phyloP scores from a whole-genome alignment of 768 basidiomycete genomes.

The Russula earlei region DNA sequence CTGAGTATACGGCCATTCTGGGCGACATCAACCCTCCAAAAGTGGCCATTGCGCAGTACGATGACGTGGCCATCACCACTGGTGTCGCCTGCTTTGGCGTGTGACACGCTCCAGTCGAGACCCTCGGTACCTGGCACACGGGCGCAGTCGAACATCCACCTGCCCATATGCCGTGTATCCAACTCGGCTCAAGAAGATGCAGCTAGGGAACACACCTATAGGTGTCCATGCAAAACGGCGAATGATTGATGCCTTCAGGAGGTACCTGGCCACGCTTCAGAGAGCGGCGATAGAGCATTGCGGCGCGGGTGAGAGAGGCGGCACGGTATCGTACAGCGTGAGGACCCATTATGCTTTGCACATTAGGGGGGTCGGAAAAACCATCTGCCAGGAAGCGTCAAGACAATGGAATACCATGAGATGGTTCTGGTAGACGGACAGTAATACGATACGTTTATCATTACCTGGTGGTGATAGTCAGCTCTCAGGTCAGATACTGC shows the following conservation, averaged over 20 bases:
- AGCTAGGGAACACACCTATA: slow-evolving; percentile 43
- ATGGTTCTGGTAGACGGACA: slow-evolving; percentile 36
- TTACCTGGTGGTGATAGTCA: slow-evolving; percentile 38
- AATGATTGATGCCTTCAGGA: slow-evolving; percentile 60
- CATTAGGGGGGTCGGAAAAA: slow-evolving; percentile 52
- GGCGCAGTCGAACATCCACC: slow-evolving; percentile 91
- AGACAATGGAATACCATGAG: neutral
- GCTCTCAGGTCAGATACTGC: neutral
- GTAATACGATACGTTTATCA: slow-evolving; percentile 91
- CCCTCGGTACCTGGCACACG: slow-evolving; percentile 68
- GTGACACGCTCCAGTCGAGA: slow-evolving; percentile 67
- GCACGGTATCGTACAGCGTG: slow-evolving; percentile 46
- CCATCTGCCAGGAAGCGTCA: slow-evolving; percentile 44
- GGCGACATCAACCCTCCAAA: slow-evolving; percentile 70
- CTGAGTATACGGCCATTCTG: slow-evolving; percentile 49
- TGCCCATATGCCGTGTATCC: slow-evolving; percentile 22
- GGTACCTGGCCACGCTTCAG: slow-evolving; percentile 56
- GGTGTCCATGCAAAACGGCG: slow-evolving; percentile 78
- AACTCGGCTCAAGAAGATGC: neutral
- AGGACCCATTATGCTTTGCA: slow-evolving; percentile 32
- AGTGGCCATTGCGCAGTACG: slow-evolving; percentile 74
- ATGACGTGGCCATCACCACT: slow-evolving; percentile 72
- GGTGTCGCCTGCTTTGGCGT: slow-evolving; percentile 45
- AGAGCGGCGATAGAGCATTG: slow-evolving; percentile 64
- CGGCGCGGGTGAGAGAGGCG: slow-evolving; percentile 58